These are phyloP conservation scores for Fusarium austroafricanum DNA, from an alignment of 2,329 filamentous ascomycete species.

Conservation along the genomic window DNA sequence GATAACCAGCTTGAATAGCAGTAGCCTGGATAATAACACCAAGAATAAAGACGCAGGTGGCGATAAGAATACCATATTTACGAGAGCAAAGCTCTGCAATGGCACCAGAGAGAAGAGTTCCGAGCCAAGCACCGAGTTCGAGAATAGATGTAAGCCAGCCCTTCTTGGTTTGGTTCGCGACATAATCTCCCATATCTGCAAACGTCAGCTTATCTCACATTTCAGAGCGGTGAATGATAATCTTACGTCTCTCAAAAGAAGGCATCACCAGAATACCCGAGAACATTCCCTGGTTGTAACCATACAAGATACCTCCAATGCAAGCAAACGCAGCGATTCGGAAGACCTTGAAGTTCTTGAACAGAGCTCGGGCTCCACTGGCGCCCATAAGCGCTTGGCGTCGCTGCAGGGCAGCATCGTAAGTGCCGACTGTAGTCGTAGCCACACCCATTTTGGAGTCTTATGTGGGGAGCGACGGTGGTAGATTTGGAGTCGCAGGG, in stretches of 20 bases:
- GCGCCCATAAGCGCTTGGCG: conserved; percentile 66
- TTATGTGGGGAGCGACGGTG: background rate
- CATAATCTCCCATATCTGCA: conserved; percentile 67
- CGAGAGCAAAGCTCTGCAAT: conserved; percentile 76
- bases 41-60: conserved; percentile 73
- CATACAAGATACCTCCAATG: conserved; percentile 71
- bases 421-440: conserved; percentile 42
- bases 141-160: conserved; percentile 75
- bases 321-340: conserved; percentile 71
- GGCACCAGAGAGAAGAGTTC: conserved; percentile 75
- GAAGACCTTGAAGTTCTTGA: conserved; percentile 71
- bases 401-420: conserved; percentile 64
- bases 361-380: conserved; percentile 62
- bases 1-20: conserved; percentile 65
- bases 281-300: conserved; percentile 76
- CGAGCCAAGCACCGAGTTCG: conserved; percentile 82
- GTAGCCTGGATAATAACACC: conserved; percentile 77
- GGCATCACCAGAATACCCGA: conserved; percentile 72
- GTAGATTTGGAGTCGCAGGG: background rate
- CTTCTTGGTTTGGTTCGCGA: conserved; percentile 64
- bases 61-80: conserved; percentile 76
- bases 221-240: background rate
- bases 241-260: conserved; percentile 63
- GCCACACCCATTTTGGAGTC: conserved; percentile 23
- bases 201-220: background rate